Conservation (phyloP, 2,329 filamentous ascomycete species). For the Blastomyces gilchristii region DNA sequence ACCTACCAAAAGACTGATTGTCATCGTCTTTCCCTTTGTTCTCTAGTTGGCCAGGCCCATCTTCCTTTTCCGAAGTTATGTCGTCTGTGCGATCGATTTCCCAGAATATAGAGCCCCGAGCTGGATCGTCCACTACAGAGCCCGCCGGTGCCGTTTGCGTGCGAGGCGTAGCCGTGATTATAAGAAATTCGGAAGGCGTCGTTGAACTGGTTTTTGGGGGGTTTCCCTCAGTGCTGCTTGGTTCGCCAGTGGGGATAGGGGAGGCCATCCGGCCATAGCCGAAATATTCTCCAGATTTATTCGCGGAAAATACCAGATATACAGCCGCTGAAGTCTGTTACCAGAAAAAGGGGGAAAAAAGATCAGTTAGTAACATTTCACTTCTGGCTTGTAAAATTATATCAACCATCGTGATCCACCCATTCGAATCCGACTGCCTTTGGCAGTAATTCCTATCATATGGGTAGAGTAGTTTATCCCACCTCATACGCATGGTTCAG, state of each 20-base stretch:
- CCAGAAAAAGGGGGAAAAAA: slow-evolving; percentile 1
- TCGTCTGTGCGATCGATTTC: slow-evolving; percentile 54
- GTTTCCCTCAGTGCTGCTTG: slow-evolving; percentile 49
- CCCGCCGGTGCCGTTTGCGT: slow-evolving; percentile 71
- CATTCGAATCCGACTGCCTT: neutral
- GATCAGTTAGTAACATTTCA: neutral
- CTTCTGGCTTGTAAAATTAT: neutral
- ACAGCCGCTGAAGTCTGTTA: slow-evolving; percentile 66
- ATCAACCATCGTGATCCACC: neutral
- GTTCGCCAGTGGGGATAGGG: slow-evolving; percentile 62
- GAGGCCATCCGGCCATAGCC: slow-evolving; percentile 89
- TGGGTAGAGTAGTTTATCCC: slow-evolving; percentile 19
- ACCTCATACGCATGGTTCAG: slow-evolving; percentile 79
- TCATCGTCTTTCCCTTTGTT: slow-evolving; percentile 39
- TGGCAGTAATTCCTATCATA: neutral
- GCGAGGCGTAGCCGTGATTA: slow-evolving; percentile 68
- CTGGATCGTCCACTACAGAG: slow-evolving; percentile 82
- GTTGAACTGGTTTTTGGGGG: slow-evolving; percentile 27
- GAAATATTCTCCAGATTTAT: slow-evolving; percentile 95
- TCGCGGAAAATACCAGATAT: slow-evolving; percentile 88
- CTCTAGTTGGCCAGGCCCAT: slow-evolving; percentile 26
- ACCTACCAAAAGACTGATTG: slow-evolving; percentile 71
- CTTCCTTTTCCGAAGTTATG: slow-evolving; percentile 17
- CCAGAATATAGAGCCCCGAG: slow-evolving; percentile 95
- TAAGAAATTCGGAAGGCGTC: slow-evolving; percentile 55